Evolutionary conservation across 768 basidiomycete genomes (phyloP).

Genomic region (Auriscalpium microsporum): DNA sequence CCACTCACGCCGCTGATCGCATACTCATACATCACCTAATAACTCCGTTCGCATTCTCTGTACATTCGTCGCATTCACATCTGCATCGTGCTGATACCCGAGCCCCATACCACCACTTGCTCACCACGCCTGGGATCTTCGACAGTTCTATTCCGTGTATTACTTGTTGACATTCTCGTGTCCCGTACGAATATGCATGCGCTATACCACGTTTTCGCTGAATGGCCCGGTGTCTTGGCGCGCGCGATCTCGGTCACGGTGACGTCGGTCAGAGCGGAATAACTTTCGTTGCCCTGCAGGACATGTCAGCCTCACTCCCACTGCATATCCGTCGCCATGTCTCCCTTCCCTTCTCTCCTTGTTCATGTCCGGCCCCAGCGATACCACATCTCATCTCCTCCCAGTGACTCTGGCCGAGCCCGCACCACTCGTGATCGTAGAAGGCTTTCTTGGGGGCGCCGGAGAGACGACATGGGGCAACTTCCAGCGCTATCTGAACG

Average conservation of each 20-base stretch:
- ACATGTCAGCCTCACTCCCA: too few species aligned
- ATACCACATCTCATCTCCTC: too few species aligned
- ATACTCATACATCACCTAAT: background rate
- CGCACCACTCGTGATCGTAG: conserved; percentile 37
- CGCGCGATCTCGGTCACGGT: too few species aligned
- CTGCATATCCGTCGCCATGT: background rate
- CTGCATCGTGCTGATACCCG: background rate
- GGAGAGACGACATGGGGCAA: conserved; percentile 33
- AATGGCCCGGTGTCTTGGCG: too few species aligned
- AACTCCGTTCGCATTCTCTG: background rate
- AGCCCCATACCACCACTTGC: background rate
- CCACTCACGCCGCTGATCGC: background rate
- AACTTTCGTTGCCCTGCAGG: too few species aligned
- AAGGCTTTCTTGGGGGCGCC: conserved; percentile 37
- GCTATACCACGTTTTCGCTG: background rate
- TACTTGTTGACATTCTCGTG: background rate
- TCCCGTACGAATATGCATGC: background rate
- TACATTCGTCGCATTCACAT: background rate
- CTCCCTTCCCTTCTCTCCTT: too few species aligned
- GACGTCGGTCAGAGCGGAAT: too few species aligned
- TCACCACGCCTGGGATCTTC: background rate
- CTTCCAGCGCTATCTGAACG: conserved; percentile 27
- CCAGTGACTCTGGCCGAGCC: background rate
- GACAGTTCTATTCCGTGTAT: background rate
- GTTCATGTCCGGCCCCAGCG: too few species aligned